phyloP scores from a whole-genome alignment of 805 yeast species.

The Ogataea trehalophila region DNA sequence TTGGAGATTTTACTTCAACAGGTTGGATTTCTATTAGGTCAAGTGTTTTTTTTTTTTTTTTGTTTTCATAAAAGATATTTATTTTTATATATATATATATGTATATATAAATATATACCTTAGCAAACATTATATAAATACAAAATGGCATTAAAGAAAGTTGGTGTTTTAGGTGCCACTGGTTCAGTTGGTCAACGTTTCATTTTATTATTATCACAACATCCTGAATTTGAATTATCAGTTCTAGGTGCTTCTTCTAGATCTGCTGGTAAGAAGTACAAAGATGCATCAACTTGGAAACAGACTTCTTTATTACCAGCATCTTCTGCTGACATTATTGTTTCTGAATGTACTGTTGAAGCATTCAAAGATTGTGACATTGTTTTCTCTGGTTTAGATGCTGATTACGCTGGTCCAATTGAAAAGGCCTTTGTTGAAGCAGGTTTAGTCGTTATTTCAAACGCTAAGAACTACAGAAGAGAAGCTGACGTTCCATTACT shows the following conservation, averaged over 20 bases:
- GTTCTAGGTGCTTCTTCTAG: constrained; percentile 91
- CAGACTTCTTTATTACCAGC: constrained; percentile 82
- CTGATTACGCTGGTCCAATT: constrained; percentile 88
- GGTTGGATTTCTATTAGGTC: too few species aligned
- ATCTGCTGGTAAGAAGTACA: constrained; percentile 86
- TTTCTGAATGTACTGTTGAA: constrained; percentile 72
- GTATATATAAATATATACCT: too few species aligned
- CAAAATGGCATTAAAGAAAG: constrained; percentile 36
- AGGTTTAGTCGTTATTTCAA: constrained; percentile 83
- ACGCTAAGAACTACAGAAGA: constrained; percentile 95
- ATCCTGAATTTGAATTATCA: constrained; percentile 82
- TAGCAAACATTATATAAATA: neutral
- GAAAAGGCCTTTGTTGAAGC: constrained; percentile 79
- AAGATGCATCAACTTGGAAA: constrained; percentile 89
- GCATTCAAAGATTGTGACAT: constrained; percentile 86
- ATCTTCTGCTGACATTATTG: constrained; percentile 54
- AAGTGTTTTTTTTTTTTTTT: too few species aligned
- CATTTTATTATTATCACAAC: constrained; percentile 74
- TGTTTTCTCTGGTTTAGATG: constrained; percentile 91
- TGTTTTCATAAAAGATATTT: too few species aligned
- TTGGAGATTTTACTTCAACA: too few species aligned
- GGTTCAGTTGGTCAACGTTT: constrained; percentile 98
- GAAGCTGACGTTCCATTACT: constrained; percentile 82
- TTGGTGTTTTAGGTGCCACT: constrained; percentile 96
- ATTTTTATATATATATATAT: too few species aligned